Percentiles rank a stretch among this genome's conserved stretches.
Conservation (phyloP, 805 yeast species). For the Metschnikowia baotianmanensis region DNA sequence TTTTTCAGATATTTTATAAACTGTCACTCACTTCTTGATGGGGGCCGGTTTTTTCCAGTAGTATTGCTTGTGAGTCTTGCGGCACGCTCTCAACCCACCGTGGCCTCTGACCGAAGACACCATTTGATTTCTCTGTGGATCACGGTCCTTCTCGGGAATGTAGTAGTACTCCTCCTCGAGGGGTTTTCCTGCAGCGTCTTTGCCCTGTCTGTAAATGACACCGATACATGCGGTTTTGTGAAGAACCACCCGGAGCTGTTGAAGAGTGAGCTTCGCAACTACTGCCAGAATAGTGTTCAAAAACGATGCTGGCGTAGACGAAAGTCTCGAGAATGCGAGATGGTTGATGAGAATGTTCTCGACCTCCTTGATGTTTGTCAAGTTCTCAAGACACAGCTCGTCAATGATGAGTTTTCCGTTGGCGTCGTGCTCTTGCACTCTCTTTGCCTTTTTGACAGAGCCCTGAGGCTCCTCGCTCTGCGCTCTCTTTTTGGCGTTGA, state of each 20-base stretch:
- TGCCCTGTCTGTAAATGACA: conserved; percentile 83
- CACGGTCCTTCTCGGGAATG: conserved; percentile 77
- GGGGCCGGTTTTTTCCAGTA: conserved; percentile 66
- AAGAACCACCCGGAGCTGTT: conserved; percentile 45
- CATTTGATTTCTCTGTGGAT: conserved; percentile 61
- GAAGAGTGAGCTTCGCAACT: conserved; percentile 45
- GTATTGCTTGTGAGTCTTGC: conserved; percentile 91
- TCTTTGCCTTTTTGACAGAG: conserved; percentile 18
- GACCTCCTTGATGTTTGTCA: conserved; percentile 49
- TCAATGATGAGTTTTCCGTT: conserved; percentile 28
- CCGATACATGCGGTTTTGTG: conserved; percentile 63
- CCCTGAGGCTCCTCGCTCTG: conserved; percentile 35
- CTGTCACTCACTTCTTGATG: conserved; percentile 29
- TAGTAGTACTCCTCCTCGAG: conserved; percentile 94
- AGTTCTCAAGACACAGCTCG: conserved; percentile 23
- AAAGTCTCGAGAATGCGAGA: conserved; percentile 83
- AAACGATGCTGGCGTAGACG: conserved; percentile 81
- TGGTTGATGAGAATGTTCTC: conserved; percentile 73
- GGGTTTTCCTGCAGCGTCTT: conserved; percentile 95
- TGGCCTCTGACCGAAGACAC: conserved; percentile 79
- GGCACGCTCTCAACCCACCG: conserved; percentile 78
- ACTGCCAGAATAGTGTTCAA: conserved; percentile 60
- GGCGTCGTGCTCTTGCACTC: conserved; percentile 18
- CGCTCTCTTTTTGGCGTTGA: conserved; percentile 27
- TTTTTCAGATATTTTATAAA: neutral